Evolutionary conservation across 768 basidiomycete genomes (phyloP), one percentile per base, ranked within the genome.

Genomic region (Psilocybe azurescens): DNA sequence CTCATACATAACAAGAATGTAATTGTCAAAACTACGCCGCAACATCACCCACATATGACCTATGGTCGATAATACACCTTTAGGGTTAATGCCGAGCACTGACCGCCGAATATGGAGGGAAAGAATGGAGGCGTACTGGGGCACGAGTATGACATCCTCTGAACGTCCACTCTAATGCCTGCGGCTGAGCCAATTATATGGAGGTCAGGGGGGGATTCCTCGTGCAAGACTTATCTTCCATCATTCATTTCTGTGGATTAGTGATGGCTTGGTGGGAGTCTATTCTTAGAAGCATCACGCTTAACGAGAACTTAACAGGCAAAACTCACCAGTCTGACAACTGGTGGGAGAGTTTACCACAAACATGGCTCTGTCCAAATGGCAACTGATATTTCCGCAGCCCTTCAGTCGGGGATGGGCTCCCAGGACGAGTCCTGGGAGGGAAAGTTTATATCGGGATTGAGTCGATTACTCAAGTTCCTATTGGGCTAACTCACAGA

Each of bases 401-500:
- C 62, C 61, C 38, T 38, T 57, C 44, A 61, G 55, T 60, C 57
- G 58, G 63, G 54, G 59, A 47, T 50, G 56, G 44, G 50, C 64
- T 67, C 69, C 63, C 69, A 67, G 66, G 66, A 61, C 54, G 13
- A 28, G 49, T 62, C 59, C 59, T 63, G 69, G 63, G 66, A 66
- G 56, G 58, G 59, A 53, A 54, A 54, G n/a, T 60, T 60, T 58
- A 64, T 62, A 64, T 67, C 65, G 59, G 58, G 65, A 54, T 49
- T 46, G 54, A 53, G 60, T n/a, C 59, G 61, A 60, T 55, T 64
- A 56, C 58, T 61, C 65, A 61, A 53, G 55, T 65, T 70, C 65
- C 69, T 60, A 70, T 70, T 67, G 67, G 69, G 50, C 58, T 65
- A 58, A 50, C 63, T 63, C 63, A 53, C 63, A 68, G 61, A 66